Evolutionary conservation across 1,284 basidiomycete genomes (phyloP).

Genomic region (Athelia sp.): DNA sequence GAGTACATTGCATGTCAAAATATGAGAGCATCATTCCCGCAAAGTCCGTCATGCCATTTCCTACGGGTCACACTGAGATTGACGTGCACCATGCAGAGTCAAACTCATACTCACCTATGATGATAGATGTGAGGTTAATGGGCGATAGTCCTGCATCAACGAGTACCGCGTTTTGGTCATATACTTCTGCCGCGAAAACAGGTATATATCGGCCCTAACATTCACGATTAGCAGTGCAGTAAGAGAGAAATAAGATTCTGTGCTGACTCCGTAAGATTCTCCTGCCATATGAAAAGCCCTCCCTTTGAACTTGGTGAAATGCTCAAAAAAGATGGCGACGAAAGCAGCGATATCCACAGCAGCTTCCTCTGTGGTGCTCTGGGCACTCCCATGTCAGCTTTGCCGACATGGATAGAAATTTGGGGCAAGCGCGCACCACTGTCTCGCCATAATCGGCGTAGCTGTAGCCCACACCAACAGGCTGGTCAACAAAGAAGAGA

Average conservation of each 20-base stretch:
- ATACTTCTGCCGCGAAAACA: slow-evolving; percentile 74
- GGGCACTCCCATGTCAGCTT: not conserved
- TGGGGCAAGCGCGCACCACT: slow-evolving; percentile 36
- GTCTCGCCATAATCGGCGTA: slow-evolving; percentile 67
- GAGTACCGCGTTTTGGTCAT: slow-evolving; percentile 70
- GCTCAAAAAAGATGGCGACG: slow-evolving; percentile 68
- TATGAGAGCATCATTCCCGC: slow-evolving; percentile 36
- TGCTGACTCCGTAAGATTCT: slow-evolving; percentile 59
- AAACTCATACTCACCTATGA: slow-evolving; percentile 62
- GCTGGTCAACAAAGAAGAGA: slow-evolving; percentile 69
- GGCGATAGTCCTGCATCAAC: slow-evolving; percentile 58
- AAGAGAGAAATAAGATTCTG: too few species aligned
- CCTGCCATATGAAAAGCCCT: slow-evolving; percentile 69
- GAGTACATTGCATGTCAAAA: slow-evolving; percentile 46
- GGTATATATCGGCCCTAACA: slow-evolving; percentile 77
- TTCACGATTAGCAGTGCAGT: not conserved
- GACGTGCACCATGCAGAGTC: not conserved
- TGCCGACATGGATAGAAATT: not conserved
- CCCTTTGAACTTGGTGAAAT: slow-evolving; percentile 64
- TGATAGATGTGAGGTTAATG: slow-evolving; percentile 74
- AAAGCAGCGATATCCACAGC: slow-evolving; percentile 68
- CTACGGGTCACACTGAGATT: slow-evolving; percentile 27
- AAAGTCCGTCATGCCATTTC: slow-evolving; percentile 52
- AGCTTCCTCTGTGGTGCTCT: slow-evolving; percentile 62
- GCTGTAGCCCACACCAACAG: slow-evolving; percentile 63